These are phyloP conservation scores for Komagataella phaffii DNA, from an alignment of 805 yeast species.

Conservation along the genomic window DNA sequence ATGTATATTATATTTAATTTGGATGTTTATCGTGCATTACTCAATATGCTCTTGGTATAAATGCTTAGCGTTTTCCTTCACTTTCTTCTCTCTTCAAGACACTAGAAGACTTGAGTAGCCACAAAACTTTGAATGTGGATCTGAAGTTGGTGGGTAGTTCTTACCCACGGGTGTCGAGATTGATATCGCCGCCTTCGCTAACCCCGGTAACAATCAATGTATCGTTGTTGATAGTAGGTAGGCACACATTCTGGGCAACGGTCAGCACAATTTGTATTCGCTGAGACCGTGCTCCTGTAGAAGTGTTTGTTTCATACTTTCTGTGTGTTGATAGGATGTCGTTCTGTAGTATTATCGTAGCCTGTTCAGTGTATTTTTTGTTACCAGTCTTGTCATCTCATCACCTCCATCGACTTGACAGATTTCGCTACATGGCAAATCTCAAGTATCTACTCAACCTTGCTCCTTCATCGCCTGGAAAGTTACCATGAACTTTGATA, in stretches of 20 bases:
- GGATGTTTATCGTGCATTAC: neutral
- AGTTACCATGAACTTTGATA: neutral
- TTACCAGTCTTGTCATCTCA: neutral
- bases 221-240: neutral
- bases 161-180: neutral
- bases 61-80: neutral
- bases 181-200: neutral
- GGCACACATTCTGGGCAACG: neutral
- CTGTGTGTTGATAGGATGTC: neutral
- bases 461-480: too few species aligned
- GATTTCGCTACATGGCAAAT: neutral
- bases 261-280: neutral
- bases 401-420: neutral
- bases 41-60: neutral
- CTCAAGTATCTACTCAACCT: too few species aligned
- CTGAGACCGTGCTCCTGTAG: neutral
- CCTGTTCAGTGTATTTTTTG: neutral
- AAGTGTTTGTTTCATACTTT: too few species aligned
- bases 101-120: neutral
- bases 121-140: constrained; percentile 1
- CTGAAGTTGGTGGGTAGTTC: constrained; percentile 5
- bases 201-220: neutral
- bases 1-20: neutral
- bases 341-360: neutral
- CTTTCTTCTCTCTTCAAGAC: neutral